Percentiles rank a stretch among this genome's conserved stretches.
Evolutionary conservation across 2,329 filamentous ascomycete genomes (phyloP).

Genomic region (Xylariaceae sp.): DNA sequence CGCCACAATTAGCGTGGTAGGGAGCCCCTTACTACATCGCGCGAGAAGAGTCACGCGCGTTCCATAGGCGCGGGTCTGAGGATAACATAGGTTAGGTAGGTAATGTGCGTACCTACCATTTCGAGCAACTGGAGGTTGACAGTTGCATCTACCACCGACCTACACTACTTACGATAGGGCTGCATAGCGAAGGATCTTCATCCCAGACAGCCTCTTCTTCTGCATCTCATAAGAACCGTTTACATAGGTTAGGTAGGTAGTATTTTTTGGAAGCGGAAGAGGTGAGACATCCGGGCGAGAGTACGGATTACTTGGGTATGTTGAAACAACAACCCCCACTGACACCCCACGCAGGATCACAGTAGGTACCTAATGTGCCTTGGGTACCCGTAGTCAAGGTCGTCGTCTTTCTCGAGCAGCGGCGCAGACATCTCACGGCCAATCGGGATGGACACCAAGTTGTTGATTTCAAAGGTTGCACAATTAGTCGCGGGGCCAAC

Average conservation of each 20-base stretch:
- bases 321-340: not conserved
- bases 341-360: not conserved
- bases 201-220: not conserved
- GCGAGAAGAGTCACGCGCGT: no score
- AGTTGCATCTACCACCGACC: not conserved
- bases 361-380: not conserved
- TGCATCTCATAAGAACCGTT: not conserved
- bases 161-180: slow-evolving; percentile 2
- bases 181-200: slow-evolving; percentile 6
- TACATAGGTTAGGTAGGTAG: not conserved
- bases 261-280: not conserved
- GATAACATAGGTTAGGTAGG: not conserved
- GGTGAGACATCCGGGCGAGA: not conserved
- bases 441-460: not conserved
- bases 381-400: not conserved
- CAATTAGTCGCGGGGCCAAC: slow-evolving; percentile 3
- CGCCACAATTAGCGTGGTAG: slow-evolving; percentile 2
- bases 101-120: not conserved
- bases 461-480: not conserved
- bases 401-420: not conserved
- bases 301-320: no score
- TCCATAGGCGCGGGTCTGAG: not conserved
- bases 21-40: not conserved
- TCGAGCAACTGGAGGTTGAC: no score
- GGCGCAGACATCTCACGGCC: not conserved